These are phyloP conservation scores for Ogataea kodamae DNA, from an alignment of 805 yeast species.

Conservation along the genomic window DNA sequence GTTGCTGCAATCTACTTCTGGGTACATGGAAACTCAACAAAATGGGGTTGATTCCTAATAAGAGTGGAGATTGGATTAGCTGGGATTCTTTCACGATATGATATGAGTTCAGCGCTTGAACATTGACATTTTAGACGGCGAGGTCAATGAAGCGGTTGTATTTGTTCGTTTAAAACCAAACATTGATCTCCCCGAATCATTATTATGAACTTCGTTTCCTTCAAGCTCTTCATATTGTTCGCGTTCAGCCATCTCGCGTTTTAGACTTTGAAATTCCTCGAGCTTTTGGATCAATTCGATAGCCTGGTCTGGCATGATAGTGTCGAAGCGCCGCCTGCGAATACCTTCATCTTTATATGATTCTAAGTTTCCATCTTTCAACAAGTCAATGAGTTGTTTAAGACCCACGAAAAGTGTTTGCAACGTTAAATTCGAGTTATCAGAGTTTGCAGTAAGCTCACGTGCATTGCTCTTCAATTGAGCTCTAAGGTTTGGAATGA, in stretches of 20 bases:
- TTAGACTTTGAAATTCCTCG: slow-evolving; percentile 29
- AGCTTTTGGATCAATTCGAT: slow-evolving; percentile 54
- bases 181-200: slow-evolving; percentile 21
- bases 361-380: slow-evolving; percentile 60
- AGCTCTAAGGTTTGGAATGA: slow-evolving; percentile 39
- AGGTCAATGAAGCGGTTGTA: slow-evolving; percentile 14
- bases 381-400: slow-evolving; percentile 72
- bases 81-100: slow-evolving; percentile 56
- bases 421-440: slow-evolving; percentile 42
- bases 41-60: slow-evolving; percentile 91
- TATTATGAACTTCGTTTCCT: slow-evolving; percentile 9
- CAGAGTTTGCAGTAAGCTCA: slow-evolving; percentile 16
- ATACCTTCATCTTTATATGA: slow-evolving; percentile 55
- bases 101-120: slow-evolving; percentile 6
- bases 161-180: slow-evolving; percentile 27
- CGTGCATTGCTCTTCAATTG: slow-evolving; percentile 17
- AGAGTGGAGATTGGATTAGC: slow-evolving; percentile 85
- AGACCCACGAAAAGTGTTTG: slow-evolving; percentile 75
- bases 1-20: slow-evolving; percentile 56
- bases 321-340: slow-evolving; percentile 65
- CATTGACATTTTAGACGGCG: slow-evolving; percentile 23
- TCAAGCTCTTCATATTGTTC: slow-evolving; percentile 6
- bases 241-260: slow-evolving; percentile 12
- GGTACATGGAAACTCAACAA: slow-evolving; percentile 82
- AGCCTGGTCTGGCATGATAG: slow-evolving; percentile 74